A percentile compares a stretch with the other conserved stretches of the same genome.
Conservation (phyloP, 2,329 filamentous ascomycete species). For the Dothistroma pini region DNA sequence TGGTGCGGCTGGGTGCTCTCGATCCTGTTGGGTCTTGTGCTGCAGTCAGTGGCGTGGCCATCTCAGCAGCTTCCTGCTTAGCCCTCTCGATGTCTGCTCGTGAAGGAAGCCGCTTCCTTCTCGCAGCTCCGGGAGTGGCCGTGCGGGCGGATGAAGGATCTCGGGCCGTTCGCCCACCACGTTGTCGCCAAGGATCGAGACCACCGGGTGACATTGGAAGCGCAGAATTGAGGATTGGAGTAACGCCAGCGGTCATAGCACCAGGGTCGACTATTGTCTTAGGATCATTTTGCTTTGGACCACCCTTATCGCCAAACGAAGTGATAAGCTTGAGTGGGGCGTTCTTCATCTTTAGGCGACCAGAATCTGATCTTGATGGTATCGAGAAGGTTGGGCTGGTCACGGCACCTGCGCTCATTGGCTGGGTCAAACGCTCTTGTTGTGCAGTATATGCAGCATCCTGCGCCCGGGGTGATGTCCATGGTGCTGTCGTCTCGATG, state of each 20-base stretch:
- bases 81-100: slow-evolving; percentile 41
- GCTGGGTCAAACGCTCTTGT: slow-evolving; percentile 38
- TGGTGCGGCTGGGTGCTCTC: neutral
- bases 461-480: slow-evolving; percentile 77
- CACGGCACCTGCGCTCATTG: slow-evolving; percentile 49
- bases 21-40: slow-evolving; percentile 49
- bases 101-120: slow-evolving; percentile 64
- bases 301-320: slow-evolving; percentile 65
- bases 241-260: slow-evolving; percentile 64
- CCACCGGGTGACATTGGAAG: slow-evolving; percentile 62
- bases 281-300: slow-evolving; percentile 50
- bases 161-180: slow-evolving; percentile 33
- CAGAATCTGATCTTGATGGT: slow-evolving; percentile 53
- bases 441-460: slow-evolving; percentile 56
- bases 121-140: slow-evolving; percentile 54
- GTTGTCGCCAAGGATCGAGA: slow-evolving; percentile 37
- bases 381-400: slow-evolving; percentile 72
- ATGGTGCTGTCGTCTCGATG: slow-evolving; percentile 77
- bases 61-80: slow-evolving; percentile 58
- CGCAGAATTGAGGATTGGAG: slow-evolving; percentile 69
- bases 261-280: slow-evolving; percentile 11
- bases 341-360: slow-evolving; percentile 65
- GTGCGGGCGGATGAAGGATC: slow-evolving; percentile 53
- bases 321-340: slow-evolving; percentile 89
- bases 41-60: slow-evolving; percentile 57